phyloP scores from a whole-genome alignment of 345 rosid species.

The Kernera saxatilis region DNA sequence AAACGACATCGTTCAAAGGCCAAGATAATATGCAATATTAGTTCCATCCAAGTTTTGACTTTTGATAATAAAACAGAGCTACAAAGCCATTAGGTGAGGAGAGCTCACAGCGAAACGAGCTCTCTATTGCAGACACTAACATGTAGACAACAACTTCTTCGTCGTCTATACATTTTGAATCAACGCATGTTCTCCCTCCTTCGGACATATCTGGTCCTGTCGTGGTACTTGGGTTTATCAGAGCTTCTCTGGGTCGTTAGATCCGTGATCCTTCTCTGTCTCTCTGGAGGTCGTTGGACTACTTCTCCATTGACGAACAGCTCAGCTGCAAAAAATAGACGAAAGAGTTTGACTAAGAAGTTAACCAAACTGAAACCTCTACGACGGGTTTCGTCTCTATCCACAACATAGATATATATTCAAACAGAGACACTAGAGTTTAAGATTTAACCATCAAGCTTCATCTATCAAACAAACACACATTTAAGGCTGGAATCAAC shows the following conservation, averaged over 20 bases:
- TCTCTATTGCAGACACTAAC: background rate
- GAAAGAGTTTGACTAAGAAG: background rate
- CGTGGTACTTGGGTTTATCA: constrained; percentile 86
- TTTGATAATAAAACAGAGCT: background rate
- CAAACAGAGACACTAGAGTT: background rate
- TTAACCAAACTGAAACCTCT: background rate
- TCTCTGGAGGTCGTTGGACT: constrained; percentile 84
- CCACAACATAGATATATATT: background rate
- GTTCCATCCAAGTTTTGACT: too few relatives aligned
- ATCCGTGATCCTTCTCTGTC: constrained; percentile 89
- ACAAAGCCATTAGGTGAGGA: background rate
- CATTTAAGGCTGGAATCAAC: background rate
- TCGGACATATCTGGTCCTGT: constrained; percentile 73
- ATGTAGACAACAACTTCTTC: background rate
- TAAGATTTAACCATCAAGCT: background rate
- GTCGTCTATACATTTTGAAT: background rate
- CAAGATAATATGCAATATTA: background rate
- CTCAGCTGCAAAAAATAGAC: constrained; percentile 55
- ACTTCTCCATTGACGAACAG: constrained; percentile 81
- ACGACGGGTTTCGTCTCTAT: too few relatives aligned
- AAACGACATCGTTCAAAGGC: background rate
- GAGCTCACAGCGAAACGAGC: background rate
- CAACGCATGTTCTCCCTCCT: constrained; percentile 56
- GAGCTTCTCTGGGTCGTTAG: constrained; percentile 72
- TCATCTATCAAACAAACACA: background rate